Evolutionary conservation across 1,284 basidiomycete species (phyloP).

Genomic region (Mycena citricolor): DNA sequence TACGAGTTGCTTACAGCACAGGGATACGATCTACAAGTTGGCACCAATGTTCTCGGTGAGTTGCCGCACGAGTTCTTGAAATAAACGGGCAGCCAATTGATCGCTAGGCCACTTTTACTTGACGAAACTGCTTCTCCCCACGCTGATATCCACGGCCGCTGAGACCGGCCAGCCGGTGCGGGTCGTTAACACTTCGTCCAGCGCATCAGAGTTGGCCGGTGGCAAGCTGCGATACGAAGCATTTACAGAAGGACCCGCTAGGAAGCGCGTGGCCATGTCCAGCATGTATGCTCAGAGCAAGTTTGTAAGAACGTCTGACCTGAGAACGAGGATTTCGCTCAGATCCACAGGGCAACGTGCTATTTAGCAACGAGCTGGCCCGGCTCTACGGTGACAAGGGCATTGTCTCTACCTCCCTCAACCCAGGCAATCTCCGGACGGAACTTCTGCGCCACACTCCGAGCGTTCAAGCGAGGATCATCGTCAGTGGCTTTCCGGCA

Average conservation of each 20-base stretch:
- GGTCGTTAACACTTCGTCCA: conserved; percentile 47
- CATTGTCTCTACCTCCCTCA: conserved; percentile 5
- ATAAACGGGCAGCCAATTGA: neutral
- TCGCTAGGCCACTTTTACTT: conserved; percentile 51
- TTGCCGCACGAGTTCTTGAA: neutral
- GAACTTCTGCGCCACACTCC: conserved; percentile 15
- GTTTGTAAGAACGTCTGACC: conserved; percentile 31
- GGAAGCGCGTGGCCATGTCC: conserved; percentile 29
- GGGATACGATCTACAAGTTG: conserved; percentile 55
- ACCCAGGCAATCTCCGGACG: conserved; percentile 18
- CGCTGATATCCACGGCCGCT: conserved; percentile 34
- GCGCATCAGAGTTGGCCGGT: conserved; percentile 23
- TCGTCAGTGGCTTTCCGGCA: conserved; percentile 16
- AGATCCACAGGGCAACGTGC: conserved; percentile 2
- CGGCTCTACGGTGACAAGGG: conserved; percentile 5
- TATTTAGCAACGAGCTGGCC: conserved; percentile 4
- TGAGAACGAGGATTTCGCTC: neutral
- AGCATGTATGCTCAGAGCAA: conserved; percentile 47
- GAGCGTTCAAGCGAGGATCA: conserved; percentile 12
- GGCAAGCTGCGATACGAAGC: conserved; percentile 32
- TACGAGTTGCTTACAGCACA: conserved; percentile 48
- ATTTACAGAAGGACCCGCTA: conserved; percentile 37
- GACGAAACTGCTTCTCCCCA: conserved; percentile 47
- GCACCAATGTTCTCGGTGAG: conserved; percentile 46
- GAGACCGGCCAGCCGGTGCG: conserved; percentile 30